Evolutionary conservation across 192 early-diverging fungal species (phyloP), one percentile per base, ranked within the genome.

Genomic region (Chytriomyces sp.): DNA sequence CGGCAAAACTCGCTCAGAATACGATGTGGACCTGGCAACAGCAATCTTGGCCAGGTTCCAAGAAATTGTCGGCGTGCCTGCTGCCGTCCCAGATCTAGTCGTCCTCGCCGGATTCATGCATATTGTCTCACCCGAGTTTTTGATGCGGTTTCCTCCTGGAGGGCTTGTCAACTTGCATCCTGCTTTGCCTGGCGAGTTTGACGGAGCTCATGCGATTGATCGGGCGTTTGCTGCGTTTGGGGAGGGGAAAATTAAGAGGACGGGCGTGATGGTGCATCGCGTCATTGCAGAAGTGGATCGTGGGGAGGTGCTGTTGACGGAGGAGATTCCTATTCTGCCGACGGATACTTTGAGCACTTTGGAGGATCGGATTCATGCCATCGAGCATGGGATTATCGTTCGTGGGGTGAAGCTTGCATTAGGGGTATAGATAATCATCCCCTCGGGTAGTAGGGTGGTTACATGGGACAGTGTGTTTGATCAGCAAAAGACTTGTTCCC

Each of bases 21-120:
- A 92, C 81, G 98, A 99, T 83, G 64, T 88, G 23, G 92, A 94
- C n/a, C 87, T 98, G 53, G 97, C 94, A 43, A 81, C 87, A 9
- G 62, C 85, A 63, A 91, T 95, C 66, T 75, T 75, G 1, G 67
- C 85, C 20, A 83, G 79, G 24, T 84, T 86, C 57, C 69, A 24
- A 43, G 11, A 16, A 6, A 8, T 45, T 20, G 18, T 61, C 5
- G 59, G 48, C 0, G 45, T 23, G 28, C 35, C 35, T 35, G 35
- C 35, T 35, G 35, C 71, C 47, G 77, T 80, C 24, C 94, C 95
- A 2, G 94, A 97, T 76, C 85, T 97, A 48, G 83, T 98, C 5
- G 92, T 99, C 13, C 88, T 99, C 43, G 98, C 97, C 7, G 98
- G 98, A 49, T 99, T 91, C 88, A 99, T 99, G 98, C 98, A 97